Conservation (phyloP, 345 rosid species). For the Atalantia buxifolia region DNA sequence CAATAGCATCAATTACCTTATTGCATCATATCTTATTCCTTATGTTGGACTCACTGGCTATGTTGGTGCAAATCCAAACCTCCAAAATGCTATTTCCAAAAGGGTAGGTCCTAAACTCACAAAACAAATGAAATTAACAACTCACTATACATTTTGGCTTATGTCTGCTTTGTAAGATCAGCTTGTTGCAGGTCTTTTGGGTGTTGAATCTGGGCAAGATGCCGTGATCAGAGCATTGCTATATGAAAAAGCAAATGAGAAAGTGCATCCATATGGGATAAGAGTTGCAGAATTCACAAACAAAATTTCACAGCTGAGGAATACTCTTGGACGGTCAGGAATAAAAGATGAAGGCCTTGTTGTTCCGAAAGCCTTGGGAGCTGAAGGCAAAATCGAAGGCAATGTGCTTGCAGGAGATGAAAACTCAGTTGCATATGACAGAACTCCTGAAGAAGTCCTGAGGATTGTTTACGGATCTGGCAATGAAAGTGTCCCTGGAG, state of each 20-base stretch:
- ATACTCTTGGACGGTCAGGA: conserved; percentile 28
- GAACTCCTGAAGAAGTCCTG: conserved; percentile 18
- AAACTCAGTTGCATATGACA: conserved; percentile 10
- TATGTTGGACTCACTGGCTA: conserved; percentile 83
- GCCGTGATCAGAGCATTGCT: conserved; percentile 64
- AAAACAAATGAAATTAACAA: too few relatives aligned
- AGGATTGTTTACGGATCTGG: conserved; percentile 34
- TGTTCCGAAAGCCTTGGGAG: conserved; percentile 17
- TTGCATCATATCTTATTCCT: conserved; percentile 72
- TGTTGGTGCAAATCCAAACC: conserved; percentile 68
- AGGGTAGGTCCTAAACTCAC: too few relatives aligned
- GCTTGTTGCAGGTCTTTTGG: conserved; percentile 81
- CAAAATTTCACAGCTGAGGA: conserved; percentile 27
- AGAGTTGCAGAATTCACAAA: conserved; percentile 45
- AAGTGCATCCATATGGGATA: conserved; percentile 36
- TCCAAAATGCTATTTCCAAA: conserved; percentile 34
- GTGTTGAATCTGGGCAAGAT: conserved; percentile 79
- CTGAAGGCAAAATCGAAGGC: conserved; percentile 30
- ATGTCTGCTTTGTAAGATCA: conserved; percentile 10
- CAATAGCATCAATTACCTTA: conserved; percentile 47
- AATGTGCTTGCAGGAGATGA: conserved; percentile 41
- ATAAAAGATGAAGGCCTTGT: conserved; percentile 42
- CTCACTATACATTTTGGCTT: too few relatives aligned
- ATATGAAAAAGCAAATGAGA: conserved; percentile 26
- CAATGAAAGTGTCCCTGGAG: conserved; percentile 28